Conservation (phyloP, 495 filamentous ascomycete species). For the Penicillium macrosclerotiorum region DNA sequence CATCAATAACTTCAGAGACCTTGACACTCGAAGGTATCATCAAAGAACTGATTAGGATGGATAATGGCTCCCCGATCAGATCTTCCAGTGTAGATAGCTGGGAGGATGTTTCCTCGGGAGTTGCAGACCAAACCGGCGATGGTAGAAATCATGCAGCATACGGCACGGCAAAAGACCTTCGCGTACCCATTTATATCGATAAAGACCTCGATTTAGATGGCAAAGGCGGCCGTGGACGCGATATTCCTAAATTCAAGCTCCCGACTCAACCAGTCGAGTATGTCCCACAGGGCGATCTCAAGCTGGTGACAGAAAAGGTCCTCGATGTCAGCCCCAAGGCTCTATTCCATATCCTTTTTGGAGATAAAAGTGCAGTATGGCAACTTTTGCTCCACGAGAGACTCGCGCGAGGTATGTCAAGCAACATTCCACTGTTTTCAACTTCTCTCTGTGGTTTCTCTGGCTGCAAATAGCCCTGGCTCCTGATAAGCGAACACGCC, state of each 20-base stretch:
- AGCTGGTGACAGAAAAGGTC: conserved; percentile 65
- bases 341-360: conserved; percentile 92
- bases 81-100: conserved; percentile 84
- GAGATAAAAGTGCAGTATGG: conserved; percentile 92
- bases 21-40: conserved; percentile 62
- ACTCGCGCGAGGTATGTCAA: conserved; percentile 64
- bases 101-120: conserved; percentile 73
- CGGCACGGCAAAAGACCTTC: conserved; percentile 53
- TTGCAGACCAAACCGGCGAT: conserved; percentile 42
- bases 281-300: conserved; percentile 76
- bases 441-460: too few relatives aligned
- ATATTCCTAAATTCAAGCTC: conserved; percentile 75
- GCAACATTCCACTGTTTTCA: too few relatives aligned
- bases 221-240: conserved; percentile 43
- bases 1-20: conserved; percentile 63
- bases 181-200: conserved; percentile 60
- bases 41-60: conserved; percentile 64
- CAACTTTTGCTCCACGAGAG: conserved; percentile 86
- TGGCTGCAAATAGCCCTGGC: too few relatives aligned
- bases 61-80: conserved; percentile 57
- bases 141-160: conserved; percentile 16
- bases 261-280: conserved; percentile 80
- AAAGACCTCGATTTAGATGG: conserved; percentile 54
- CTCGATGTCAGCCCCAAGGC: conserved; percentile 90
- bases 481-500: too few relatives aligned